Conservation (phyloP, 495 filamentous ascomycete species). For the Aspergillus ostianus region DNA sequence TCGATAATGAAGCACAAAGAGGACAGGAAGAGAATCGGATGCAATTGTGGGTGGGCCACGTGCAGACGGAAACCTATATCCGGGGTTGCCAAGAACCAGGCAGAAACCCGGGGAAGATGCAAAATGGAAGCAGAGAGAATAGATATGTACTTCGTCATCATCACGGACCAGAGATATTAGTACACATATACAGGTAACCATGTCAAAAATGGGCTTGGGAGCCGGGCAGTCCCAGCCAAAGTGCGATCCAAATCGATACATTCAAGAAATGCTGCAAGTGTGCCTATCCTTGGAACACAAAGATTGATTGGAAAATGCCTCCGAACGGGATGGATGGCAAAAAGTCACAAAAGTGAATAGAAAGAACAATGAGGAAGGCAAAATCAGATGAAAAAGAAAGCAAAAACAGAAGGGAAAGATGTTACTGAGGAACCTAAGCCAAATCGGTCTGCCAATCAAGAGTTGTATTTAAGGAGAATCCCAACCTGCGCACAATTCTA, state of each 20-base stretch:
- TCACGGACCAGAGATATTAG: conserved; percentile 5
- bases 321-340: not conserved
- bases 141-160: conserved; percentile 1
- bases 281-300: not conserved
- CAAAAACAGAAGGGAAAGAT: not conserved
- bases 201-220: not conserved
- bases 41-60: not conserved
- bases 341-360: conserved; percentile 1
- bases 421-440: not conserved
- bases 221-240: not conserved
- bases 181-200: conserved; percentile 13
- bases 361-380: not conserved
- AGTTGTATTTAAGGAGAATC: conserved; percentile 20
- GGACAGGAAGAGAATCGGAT: not conserved
- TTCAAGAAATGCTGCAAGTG: not conserved
- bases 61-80: conserved; percentile 1
- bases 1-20: not conserved
- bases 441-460: conserved; percentile 10
- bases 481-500: conserved; percentile 24
- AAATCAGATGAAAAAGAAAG: not conserved
- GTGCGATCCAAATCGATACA: not conserved
- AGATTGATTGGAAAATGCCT: conserved; percentile 1
- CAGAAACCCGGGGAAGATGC: not conserved
- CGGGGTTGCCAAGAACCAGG: not conserved
- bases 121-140: no score